Evolutionary conservation across 2,329 filamentous ascomycete species (phyloP).

Genomic region (Raffaelea arxii): DNA sequence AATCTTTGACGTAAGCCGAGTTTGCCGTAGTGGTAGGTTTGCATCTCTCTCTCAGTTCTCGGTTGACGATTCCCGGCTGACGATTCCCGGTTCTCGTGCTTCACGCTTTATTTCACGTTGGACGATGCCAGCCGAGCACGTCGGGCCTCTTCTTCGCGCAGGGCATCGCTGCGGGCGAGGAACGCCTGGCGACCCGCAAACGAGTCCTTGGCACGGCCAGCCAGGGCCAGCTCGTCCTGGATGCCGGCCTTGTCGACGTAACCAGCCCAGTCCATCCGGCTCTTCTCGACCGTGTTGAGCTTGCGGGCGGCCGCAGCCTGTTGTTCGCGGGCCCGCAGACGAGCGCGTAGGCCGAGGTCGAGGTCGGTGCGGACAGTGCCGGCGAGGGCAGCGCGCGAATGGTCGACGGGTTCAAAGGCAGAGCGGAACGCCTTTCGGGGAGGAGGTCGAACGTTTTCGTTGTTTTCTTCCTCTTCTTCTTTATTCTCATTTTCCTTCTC

Average conservation of each 20-base stretch:
- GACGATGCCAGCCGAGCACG: conserved; percentile 34
- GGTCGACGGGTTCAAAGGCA: conserved; percentile 48
- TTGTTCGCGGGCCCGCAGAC: conserved; percentile 27
- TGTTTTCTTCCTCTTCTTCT: conserved; percentile 16
- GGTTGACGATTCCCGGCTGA: too few species aligned
- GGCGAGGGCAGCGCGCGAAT: conserved; percentile 13
- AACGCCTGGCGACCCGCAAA: conserved; percentile 56
- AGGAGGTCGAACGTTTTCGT: conserved; percentile 24
- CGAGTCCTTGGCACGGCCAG: conserved; percentile 55
- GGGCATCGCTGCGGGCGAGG: conserved; percentile 52
- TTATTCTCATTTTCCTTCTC: conserved; percentile 16
- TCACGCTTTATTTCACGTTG: conserved; percentile 22
- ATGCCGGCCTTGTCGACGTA: conserved; percentile 64
- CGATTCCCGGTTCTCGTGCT: too few species aligned
- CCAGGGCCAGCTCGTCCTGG: conserved; percentile 56
- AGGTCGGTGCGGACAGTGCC: conserved; percentile 39
- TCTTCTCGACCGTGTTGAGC: conserved; percentile 63
- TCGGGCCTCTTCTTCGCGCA: conserved; percentile 51
- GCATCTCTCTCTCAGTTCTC: too few species aligned
- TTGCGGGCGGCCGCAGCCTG: conserved; percentile 41
- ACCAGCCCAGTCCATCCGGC: conserved; percentile 63
- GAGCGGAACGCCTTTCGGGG: conserved; percentile 51
- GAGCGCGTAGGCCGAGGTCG: conserved; percentile 45
- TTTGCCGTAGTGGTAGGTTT: too few species aligned
- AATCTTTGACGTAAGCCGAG: too few species aligned